phyloP scores from a whole-genome alignment of 2,329 filamentous ascomycete species.

The Didymellaceae sp. region DNA sequence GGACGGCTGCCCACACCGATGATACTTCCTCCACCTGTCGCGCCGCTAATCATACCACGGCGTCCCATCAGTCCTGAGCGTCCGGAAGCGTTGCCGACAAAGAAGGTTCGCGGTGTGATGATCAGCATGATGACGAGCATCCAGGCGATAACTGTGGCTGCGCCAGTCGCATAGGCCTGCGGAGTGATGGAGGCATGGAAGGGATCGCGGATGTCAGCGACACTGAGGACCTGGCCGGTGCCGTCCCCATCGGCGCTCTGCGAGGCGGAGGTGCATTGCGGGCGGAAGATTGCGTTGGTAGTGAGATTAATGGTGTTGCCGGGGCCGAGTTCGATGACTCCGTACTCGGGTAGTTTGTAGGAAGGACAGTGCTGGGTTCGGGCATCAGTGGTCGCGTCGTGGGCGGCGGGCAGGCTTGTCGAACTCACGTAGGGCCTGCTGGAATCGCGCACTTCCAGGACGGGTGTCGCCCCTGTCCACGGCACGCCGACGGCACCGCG shows the following conservation, averaged over 20 bases:
- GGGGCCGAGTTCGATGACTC: slow-evolving; percentile 60
- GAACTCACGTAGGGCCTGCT: slow-evolving; percentile 42
- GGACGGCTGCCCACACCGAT: slow-evolving; percentile 89
- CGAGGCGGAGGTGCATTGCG: slow-evolving; percentile 58
- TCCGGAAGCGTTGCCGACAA: slow-evolving; percentile 73
- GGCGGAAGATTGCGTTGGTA: slow-evolving; percentile 65
- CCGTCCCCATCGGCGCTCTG: slow-evolving; percentile 48
- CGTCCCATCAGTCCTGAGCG: slow-evolving; percentile 77
- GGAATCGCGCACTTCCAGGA: slow-evolving; percentile 31
- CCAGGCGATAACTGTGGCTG: slow-evolving; percentile 89
- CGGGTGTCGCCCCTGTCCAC: slow-evolving; percentile 19
- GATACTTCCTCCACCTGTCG: slow-evolving; percentile 65
- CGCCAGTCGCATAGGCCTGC: slow-evolving; percentile 89
- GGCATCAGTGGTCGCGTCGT: slow-evolving; percentile 34
- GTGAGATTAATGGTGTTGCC: slow-evolving; percentile 66
- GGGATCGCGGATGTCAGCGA: slow-evolving; percentile 77
- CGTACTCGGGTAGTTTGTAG: slow-evolving; percentile 66
- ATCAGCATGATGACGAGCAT: slow-evolving; percentile 92
- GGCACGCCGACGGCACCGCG: slow-evolving; percentile 27
- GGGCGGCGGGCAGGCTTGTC: slow-evolving; percentile 4
- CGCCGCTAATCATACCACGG: slow-evolving; percentile 84
- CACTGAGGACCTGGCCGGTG: slow-evolving; percentile 50
- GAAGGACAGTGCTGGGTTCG: slow-evolving; percentile 63
- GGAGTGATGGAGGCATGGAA: slow-evolving; percentile 95
- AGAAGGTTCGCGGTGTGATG: slow-evolving; percentile 92